A percentile compares a stretch with the other conserved stretches of the same genome.
Conservation (phyloP, 805 yeast genomes). For the Saccharomycopsis amapae region DNA sequence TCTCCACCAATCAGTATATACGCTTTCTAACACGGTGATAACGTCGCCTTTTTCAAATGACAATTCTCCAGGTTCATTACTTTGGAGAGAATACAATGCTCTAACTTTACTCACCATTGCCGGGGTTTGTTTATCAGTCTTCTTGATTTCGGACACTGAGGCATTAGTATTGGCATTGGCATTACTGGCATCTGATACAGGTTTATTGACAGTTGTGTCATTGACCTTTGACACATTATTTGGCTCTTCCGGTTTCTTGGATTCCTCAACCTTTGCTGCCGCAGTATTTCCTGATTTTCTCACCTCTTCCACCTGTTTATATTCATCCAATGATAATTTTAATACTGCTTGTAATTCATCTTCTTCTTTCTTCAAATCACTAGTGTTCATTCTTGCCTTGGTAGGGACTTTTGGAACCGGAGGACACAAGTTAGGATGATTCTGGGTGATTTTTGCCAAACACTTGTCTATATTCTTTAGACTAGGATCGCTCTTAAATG, state of each 20-base stretch:
- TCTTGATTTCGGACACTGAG: conserved; percentile 21
- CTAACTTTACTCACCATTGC: conserved; percentile 56
- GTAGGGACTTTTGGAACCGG: conserved; percentile 55
- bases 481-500: conserved; percentile 70
- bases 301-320: conserved; percentile 28
- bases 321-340: conserved; percentile 63
- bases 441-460: conserved; percentile 38
- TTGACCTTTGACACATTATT: too few species aligned
- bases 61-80: conserved; percentile 80
- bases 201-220: too few species aligned
- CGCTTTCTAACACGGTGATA: conserved; percentile 79
- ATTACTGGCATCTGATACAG: not conserved
- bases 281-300: not conserved
- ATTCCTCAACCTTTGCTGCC: not conserved
- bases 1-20: conserved; percentile 92
- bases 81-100: conserved; percentile 75
- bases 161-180: conserved; percentile 2
- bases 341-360: conserved; percentile 72
- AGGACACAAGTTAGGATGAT: conserved; percentile 37
- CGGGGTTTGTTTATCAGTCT: conserved; percentile 24
- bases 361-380: conserved; percentile 51
- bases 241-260: too few species aligned
- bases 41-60: conserved; percentile 83
- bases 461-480: conserved; percentile 63
- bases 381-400: conserved; percentile 40